Percentiles rank a stretch among this genome's conserved stretches.
Evolutionary conservation across 768 basidiomycete species (phyloP).

Genomic region (Podaxis sp.): DNA sequence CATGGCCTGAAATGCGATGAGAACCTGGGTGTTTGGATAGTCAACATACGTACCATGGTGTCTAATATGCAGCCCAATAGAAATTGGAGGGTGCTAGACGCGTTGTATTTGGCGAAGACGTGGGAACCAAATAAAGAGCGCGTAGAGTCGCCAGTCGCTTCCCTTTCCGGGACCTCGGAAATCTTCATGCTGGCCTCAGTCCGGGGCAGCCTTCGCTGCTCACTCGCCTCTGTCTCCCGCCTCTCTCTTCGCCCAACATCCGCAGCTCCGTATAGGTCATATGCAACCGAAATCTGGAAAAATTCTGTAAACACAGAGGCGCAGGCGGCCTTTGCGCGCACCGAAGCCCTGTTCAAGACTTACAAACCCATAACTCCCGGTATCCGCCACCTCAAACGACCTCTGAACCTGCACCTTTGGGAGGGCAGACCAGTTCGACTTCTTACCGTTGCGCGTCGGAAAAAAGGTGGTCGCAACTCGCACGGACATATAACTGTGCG

Average conservation of each 20-base stretch:
- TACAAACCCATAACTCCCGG: conserved; percentile 88
- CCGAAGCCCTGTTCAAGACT: conserved; percentile 70
- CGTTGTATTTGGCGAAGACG: conserved; percentile 15
- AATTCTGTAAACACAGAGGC: conserved; percentile 34
- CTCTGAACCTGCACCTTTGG: conserved; percentile 80
- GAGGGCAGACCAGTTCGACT: conserved; percentile 80
- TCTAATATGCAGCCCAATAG: background rate
- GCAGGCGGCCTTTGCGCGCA: conserved; percentile 45
- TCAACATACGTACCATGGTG: conserved; percentile 13
- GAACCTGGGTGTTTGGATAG: no score
- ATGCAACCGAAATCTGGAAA: conserved; percentile 39
- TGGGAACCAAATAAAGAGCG: conserved; percentile 18
- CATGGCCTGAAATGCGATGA: conserved; percentile 43
- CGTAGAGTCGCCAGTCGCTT: conserved; percentile 9
- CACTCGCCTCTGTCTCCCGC: conserved; percentile 22
- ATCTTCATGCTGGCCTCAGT: conserved; percentile 41
- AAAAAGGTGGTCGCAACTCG: conserved; percentile 82
- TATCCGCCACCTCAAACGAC: conserved; percentile 83
- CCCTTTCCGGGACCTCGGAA: conserved; percentile 22
- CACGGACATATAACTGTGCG: conserved; percentile 87
- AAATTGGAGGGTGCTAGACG: conserved; percentile 5
- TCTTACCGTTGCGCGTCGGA: conserved; percentile 80
- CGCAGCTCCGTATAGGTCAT: conserved; percentile 23
- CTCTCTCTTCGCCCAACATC: conserved; percentile 17
- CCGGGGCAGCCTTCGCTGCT: conserved; percentile 40